Conservation (phyloP, 148 eudicot species). For the Silene latifolia region DNA sequence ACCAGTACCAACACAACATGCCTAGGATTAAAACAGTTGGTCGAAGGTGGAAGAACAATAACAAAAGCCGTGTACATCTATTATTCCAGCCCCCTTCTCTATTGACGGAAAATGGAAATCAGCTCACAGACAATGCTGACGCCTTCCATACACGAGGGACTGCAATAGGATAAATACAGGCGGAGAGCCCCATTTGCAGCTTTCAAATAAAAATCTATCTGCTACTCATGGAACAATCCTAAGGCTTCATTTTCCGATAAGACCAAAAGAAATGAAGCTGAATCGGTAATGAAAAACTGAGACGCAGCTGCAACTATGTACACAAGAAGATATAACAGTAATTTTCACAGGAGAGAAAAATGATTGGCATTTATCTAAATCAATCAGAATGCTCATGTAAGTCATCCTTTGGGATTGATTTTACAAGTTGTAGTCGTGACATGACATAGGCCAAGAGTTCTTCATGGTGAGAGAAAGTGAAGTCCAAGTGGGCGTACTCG, state of each 20-base stretch:
- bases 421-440: slow-evolving; percentile 68
- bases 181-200: background rate
- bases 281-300: slow-evolving; percentile 14
- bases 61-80: background rate
- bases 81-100: background rate
- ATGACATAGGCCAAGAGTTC: slow-evolving; percentile 86
- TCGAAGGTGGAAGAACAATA: background rate
- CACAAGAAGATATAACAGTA: slow-evolving; percentile 18
- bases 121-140: background rate
- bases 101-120: background rate
- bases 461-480: slow-evolving; percentile 90
- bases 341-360: background rate
- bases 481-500: slow-evolving; percentile 95
- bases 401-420: slow-evolving; percentile 33
- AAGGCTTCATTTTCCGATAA: slow-evolving; percentile 6
- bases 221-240: slow-evolving; percentile 10
- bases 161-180: background rate
- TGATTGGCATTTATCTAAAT: background rate
- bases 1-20: slow-evolving; percentile 7
- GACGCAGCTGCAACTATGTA: slow-evolving; percentile 20
- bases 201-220: background rate
- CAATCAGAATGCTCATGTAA: slow-evolving; percentile 19
- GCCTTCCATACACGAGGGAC: background rate
- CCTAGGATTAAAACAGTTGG: background rate
- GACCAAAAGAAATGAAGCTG: slow-evolving; percentile 18